These are phyloP conservation scores for Endotrypanum monterogeii DNA, from an alignment of 208 protist genomes.

Conservation along the genomic window DNA sequence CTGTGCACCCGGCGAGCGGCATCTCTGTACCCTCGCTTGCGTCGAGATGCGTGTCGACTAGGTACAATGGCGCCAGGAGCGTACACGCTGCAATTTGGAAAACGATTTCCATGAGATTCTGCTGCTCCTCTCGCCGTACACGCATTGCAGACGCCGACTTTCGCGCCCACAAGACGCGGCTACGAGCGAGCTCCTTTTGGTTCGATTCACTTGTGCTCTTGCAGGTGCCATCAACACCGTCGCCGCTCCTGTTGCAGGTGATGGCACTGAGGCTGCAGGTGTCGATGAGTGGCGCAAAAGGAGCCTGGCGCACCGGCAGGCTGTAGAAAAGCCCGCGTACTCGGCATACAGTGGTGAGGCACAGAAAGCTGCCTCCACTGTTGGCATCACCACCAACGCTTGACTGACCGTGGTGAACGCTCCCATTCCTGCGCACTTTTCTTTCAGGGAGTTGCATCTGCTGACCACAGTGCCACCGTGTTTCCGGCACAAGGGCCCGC, in stretches of 20 bases:
- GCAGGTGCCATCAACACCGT: background rate
- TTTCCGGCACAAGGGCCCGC: constrained; percentile 7
- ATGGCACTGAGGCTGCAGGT: background rate
- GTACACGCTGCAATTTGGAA: constrained; percentile 30
- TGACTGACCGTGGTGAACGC: background rate
- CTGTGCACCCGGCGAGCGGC: background rate
- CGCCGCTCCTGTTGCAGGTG: background rate
- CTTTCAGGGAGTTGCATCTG: background rate
- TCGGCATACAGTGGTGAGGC: constrained; percentile 25
- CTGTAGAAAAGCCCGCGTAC: constrained; percentile 44
- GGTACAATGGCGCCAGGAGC: constrained; percentile 35
- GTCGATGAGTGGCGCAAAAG: constrained; percentile 8
- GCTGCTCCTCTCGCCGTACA: constrained; percentile 30
- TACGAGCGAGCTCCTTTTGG: background rate
- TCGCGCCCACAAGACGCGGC: background rate
- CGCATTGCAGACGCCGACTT: constrained; percentile 26
- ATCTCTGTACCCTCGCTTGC: background rate
- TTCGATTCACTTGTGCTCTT: background rate
- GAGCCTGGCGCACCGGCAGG: constrained; percentile 44
- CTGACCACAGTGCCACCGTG: constrained; percentile 19
- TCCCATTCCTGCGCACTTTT: background rate
- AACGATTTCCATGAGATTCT: constrained; percentile 7
- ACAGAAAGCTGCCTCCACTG: background rate
- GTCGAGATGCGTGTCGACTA: constrained; percentile 2
- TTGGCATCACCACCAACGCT: background rate